phyloP scores from a whole-genome alignment of 257 asterid genomes.

The Thymus quinquecostatus region DNA sequence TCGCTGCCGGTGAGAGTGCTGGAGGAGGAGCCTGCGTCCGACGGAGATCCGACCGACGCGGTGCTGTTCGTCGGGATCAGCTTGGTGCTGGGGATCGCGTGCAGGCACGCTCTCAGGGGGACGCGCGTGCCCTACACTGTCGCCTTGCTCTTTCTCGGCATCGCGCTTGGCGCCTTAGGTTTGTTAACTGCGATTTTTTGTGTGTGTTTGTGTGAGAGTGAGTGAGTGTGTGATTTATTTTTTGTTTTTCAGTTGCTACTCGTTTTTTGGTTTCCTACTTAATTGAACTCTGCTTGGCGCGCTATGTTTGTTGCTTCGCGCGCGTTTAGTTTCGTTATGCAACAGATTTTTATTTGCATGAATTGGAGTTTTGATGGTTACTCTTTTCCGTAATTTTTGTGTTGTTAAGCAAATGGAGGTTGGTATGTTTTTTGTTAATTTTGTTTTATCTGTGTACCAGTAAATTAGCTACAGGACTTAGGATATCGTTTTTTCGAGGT shows the following conservation, averaged over 20 bases:
- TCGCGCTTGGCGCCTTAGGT: constrained; percentile 91
- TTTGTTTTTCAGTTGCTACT: too few relatives aligned
- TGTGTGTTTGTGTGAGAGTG: too few relatives aligned
- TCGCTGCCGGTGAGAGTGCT: constrained; percentile 46
- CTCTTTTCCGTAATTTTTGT: not conserved
- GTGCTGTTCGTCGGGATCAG: constrained; percentile 91
- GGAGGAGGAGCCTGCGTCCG: constrained; percentile 45
- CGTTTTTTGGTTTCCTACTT: not conserved
- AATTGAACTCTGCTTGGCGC: constrained; percentile 46
- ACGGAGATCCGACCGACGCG: constrained; percentile 63
- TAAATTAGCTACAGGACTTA: too few relatives aligned
- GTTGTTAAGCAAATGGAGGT: constrained; percentile 9
- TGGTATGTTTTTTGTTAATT: not conserved
- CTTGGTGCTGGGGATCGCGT: constrained; percentile 79
- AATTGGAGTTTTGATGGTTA: too few relatives aligned
- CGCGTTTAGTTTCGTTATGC: too few relatives aligned
- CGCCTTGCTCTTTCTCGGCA: constrained; percentile 80
- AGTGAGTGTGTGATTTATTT: too few relatives aligned
- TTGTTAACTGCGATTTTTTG: not conserved
- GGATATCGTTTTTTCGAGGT: too few relatives aligned
- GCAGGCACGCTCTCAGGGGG: constrained; percentile 82
- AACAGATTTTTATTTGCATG: too few relatives aligned
- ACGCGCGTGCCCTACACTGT: constrained; percentile 97
- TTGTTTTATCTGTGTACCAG: not conserved
- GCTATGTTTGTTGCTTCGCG: constrained; percentile 50